Evolutionary conservation across 192 early-diverging fungal genomes (phyloP).

Genomic region (Helicostylum pulchrum): DNA sequence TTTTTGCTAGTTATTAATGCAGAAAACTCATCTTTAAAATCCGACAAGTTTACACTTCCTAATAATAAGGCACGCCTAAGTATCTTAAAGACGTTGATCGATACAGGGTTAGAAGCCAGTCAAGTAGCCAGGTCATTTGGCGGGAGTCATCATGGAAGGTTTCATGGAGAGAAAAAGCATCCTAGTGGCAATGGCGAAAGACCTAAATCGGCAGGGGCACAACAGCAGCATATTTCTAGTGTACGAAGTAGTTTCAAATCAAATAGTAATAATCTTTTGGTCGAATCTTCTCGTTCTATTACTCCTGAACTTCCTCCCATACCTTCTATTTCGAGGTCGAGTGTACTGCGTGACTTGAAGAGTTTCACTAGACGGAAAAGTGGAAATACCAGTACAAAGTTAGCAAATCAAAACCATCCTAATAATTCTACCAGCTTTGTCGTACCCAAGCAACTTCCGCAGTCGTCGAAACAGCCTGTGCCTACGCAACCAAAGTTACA

Average conservation of each 20-base stretch:
- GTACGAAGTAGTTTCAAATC: background rate
- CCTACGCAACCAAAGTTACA: background rate
- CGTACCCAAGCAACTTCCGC: too few species aligned
- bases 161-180: too few species aligned
- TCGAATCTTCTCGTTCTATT: slow-evolving; percentile 1
- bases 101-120: background rate
- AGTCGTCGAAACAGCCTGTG: too few species aligned
- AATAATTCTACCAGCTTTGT: background rate
- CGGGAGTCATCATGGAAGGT: slow-evolving; percentile 23
- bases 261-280: too few species aligned
- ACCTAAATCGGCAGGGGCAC: slow-evolving; percentile 15
- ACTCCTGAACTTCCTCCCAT: slow-evolving; percentile 7
- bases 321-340: slow-evolving; percentile 11
- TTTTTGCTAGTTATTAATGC: slow-evolving; percentile 47
- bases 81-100: slow-evolving; percentile 24
- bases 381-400: background rate
- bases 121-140: slow-evolving; percentile 29
- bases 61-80: slow-evolving; percentile 42
- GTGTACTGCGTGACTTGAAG: slow-evolving; percentile 12
- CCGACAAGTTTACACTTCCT: slow-evolving; percentile 46
- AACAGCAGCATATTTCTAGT: background rate
- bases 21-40: slow-evolving; percentile 50
- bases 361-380: slow-evolving; percentile 12
- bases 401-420: background rate
- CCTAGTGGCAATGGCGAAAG: slow-evolving; percentile 27